Conservation (phyloP, 2,329 filamentous ascomycete species). For the Botryosphaeria dothidea region DNA sequence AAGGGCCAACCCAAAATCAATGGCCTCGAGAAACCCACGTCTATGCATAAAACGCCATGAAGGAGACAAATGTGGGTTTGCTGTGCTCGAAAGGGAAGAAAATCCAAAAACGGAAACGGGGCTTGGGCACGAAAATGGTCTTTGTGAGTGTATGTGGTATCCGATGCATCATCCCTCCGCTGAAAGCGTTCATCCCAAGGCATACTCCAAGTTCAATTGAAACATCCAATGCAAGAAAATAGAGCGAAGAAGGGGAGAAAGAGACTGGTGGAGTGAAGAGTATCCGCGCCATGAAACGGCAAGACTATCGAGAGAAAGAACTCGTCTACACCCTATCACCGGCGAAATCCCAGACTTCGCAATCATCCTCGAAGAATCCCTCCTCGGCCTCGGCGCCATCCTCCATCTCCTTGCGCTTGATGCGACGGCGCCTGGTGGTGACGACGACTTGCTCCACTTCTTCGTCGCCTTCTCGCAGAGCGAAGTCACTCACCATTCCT, state of each 20-base stretch:
- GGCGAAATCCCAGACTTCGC: slow-evolving; percentile 87
- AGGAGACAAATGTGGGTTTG: not conserved
- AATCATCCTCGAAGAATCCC: slow-evolving; percentile 88
- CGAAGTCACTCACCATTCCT: slow-evolving; percentile 43
- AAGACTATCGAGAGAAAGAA: not conserved
- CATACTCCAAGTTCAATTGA: not conserved
- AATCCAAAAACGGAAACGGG: not conserved
- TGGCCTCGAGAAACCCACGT: not conserved
- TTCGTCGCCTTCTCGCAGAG: slow-evolving; percentile 53
- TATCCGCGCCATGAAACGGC: not conserved
- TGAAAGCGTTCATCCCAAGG: not conserved
- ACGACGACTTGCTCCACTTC: slow-evolving; percentile 78
- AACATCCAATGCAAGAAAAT: not conserved
- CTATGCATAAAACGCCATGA: slow-evolving; percentile 2
- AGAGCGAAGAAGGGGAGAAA: not conserved
- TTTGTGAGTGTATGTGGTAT: slow-evolving; percentile 8
- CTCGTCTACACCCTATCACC: slow-evolving; percentile 50
- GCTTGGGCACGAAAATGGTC: not conserved
- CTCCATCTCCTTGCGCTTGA: slow-evolving; percentile 48
- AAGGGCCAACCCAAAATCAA: not conserved
- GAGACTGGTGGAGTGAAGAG: not conserved
- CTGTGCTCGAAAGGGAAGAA: not conserved
- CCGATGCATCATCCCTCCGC: slow-evolving; percentile 6
- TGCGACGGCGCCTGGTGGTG: slow-evolving; percentile 70
- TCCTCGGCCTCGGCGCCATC: slow-evolving; percentile 60